Evolutionary conservation across 1,284 basidiomycete genomes (phyloP), one percentile per base, ranked within the genome.

Genomic region (Gastroboletus turbinatus): DNA sequence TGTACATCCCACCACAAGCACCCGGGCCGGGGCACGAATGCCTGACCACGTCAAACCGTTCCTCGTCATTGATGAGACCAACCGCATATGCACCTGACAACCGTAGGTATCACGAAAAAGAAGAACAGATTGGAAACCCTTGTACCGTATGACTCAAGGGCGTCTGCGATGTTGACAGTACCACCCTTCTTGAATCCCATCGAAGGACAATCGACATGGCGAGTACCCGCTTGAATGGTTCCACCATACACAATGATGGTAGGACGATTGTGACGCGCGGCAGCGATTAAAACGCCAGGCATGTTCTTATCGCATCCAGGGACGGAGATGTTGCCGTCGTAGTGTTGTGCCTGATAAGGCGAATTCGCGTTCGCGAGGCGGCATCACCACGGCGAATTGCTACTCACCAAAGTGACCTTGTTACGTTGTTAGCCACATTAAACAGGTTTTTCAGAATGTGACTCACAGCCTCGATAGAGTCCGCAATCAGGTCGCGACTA

Each of bases 281-380:
- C 90, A 10, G 93, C 93, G 67, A 95, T 94, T 58, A 95, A 78
- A 62, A 88, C 90, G 23, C 92, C 94, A 16, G 94, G 94, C 92
- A 94, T 95, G 70, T 95, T 95, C 76, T 96, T 96, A 76, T 96
- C 93, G 63, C 92, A 95, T 60, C 88, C 89, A 29, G 87, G 90
- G 57, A 90, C 79, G 4, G 88, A 83, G 58, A 94, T 91, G 65
- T 92, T 92, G n/a, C 82, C 92, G 60, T 94, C 92, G 65, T 94
- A 90, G 70, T 92, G 85, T 79, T 92, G 90, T 16, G 88, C 90
- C 87, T 89, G 56, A 7, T 32, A 55, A 30, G 35, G 59, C 23
- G 23, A 52, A 32, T 44, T 50, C 14, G 27, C 6, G 29, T 52
- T 53, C 21, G 29, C 32, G 27, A 35, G 21, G 25, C 10, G 10